These are phyloP conservation scores for Suhomyces bribrorum DNA, from an alignment of 1,139 yeast genomes.

Conservation along the genomic window DNA sequence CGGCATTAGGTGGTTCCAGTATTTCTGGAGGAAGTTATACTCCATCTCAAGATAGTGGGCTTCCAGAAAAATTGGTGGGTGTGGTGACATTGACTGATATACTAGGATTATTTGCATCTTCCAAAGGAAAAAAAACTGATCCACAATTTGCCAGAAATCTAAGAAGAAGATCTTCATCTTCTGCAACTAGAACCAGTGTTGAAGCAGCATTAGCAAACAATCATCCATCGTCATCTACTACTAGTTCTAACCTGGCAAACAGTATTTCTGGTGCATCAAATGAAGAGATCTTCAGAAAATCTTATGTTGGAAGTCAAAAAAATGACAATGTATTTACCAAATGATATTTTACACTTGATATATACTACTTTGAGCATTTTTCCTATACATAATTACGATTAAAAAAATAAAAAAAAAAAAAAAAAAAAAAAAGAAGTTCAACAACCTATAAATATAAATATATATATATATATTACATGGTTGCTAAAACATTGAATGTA, in stretches of 20 bases:
- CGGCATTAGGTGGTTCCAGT: conserved; percentile 18
- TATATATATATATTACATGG: too few species aligned
- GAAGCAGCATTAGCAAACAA: conserved; percentile 23
- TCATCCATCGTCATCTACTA: conserved; percentile 1
- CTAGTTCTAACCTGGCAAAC: conserved; percentile 8
- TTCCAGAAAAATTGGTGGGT: conserved; percentile 78
- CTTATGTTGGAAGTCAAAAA: conserved; percentile 14
- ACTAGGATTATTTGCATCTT: conserved; percentile 73
- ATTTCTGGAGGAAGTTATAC: conserved; percentile 12
- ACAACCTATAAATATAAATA: too few species aligned
- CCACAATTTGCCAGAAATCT: conserved; percentile 86
- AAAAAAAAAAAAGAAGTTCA: too few species aligned
- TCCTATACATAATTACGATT: conserved; percentile 1
- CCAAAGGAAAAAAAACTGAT: conserved; percentile 65
- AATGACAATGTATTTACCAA: conserved; percentile 12
- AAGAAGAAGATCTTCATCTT: conserved; percentile 68
- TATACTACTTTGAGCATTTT: conserved; percentile 2
- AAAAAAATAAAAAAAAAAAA: too few species aligned
- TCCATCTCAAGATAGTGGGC: conserved; percentile 22
- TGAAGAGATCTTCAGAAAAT: conserved; percentile 22
- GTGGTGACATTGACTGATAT: conserved; percentile 91
- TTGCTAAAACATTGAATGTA: too few species aligned
- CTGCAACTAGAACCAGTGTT: conserved; percentile 43
- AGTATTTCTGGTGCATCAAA: conserved; percentile 10
- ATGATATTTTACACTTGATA: too few species aligned